Conservation (phyloP, 352 stramenopile genomes). For the Phytophthora quininea region DNA sequence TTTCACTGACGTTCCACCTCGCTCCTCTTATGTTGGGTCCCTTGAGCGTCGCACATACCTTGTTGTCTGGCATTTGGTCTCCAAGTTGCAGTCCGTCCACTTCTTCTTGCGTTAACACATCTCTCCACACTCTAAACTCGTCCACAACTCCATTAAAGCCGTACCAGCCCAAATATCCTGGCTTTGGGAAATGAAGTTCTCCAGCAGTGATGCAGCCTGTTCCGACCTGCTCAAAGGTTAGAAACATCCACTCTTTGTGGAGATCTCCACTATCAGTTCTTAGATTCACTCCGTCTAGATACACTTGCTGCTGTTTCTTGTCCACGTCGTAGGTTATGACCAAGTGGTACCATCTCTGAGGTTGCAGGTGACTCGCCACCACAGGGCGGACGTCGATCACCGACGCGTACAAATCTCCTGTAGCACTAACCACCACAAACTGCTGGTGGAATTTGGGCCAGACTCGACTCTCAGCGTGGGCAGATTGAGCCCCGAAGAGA, state of each 20-base stretch:
- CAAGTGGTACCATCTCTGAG: conserved; percentile 45
- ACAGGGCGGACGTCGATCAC: conserved; percentile 34
- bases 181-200: conserved; percentile 2
- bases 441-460: conserved; percentile 43
- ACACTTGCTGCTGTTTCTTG: conserved; percentile 27
- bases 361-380: conserved; percentile 22
- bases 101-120: conserved; percentile 13
- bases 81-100: conserved; percentile 15
- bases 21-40: neutral
- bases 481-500: conserved; percentile 35
- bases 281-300: conserved; percentile 30
- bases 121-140: conserved; percentile 39
- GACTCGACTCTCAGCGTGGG: conserved; percentile 8
- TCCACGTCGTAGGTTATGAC: conserved; percentile 30
- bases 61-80: neutral
- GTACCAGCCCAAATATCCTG: conserved; percentile 34
- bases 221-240: conserved; percentile 33
- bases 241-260: conserved; percentile 18
- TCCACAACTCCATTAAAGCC: conserved; percentile 44
- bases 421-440: conserved; percentile 32
- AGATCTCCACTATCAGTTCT: conserved; percentile 6
- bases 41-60: conserved; percentile 9
- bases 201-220: conserved; percentile 37
- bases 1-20: conserved; percentile 22
- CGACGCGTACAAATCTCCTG: conserved; percentile 37